Conservation (phyloP, 1,284 basidiomycete species). For the Rhodotorula sp. region DNA sequence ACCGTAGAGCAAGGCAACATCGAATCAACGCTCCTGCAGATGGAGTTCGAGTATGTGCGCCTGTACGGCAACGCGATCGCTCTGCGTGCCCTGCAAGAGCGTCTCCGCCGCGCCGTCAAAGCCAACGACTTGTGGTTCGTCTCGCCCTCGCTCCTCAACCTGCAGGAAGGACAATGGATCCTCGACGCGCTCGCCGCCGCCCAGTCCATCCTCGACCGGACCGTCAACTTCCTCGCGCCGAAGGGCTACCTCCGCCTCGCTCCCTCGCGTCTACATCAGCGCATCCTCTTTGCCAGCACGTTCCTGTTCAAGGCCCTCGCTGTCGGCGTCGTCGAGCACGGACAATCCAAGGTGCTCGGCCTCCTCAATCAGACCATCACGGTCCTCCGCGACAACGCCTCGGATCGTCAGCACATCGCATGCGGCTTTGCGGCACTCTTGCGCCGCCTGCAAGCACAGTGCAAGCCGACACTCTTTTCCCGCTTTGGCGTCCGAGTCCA, state of each 20-base stretch:
- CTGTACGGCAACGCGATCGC: constrained; percentile 40
- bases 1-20: constrained; percentile 32
- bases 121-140: constrained; percentile 35
- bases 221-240: constrained; percentile 34
- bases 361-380: constrained; percentile 35
- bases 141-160: constrained; percentile 38
- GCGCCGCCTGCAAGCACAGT: constrained; percentile 34
- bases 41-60: constrained; percentile 36
- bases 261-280: constrained; percentile 34
- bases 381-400: constrained; percentile 25
- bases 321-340: constrained; percentile 38
- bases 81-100: constrained; percentile 35
- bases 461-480: constrained; percentile 33
- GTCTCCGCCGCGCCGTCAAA: constrained; percentile 34
- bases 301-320: constrained; percentile 41
- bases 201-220: constrained; percentile 36
- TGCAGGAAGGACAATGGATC: constrained; percentile 40
- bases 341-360: constrained; percentile 30
- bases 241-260: constrained; percentile 35
- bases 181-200: constrained; percentile 39
- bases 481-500: constrained; percentile 23
- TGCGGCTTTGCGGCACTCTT: constrained; percentile 35
- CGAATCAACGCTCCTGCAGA: constrained; percentile 35
- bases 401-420: constrained; percentile 35
- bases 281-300: constrained; percentile 35